Conservation (phyloP, 2,329 filamentous ascomycete genomes). For the Cercospora brassicicola region DNA sequence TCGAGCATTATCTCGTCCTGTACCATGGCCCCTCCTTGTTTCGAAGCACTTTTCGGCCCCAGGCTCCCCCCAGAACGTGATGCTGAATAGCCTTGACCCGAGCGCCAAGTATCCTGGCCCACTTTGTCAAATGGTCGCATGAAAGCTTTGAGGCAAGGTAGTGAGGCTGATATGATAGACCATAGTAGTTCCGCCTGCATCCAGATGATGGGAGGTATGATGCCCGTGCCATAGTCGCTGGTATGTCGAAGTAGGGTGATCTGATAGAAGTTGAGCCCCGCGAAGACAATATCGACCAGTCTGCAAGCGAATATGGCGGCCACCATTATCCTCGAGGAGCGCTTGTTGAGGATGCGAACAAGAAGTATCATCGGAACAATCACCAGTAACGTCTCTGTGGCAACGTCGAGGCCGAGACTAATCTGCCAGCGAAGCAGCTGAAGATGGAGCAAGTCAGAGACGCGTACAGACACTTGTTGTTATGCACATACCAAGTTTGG, state of each 20-base stretch:
- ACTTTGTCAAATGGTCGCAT: conserved; percentile 26
- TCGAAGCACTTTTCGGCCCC: background rate
- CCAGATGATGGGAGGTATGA: conserved; percentile 22
- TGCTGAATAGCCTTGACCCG: conserved; percentile 19
- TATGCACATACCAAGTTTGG: conserved; percentile 10
- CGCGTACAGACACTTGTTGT: no score
- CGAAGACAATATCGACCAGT: conserved; percentile 23
- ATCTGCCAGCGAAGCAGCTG: conserved; percentile 25
- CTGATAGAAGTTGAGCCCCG: conserved; percentile 20
- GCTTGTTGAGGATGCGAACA: conserved; percentile 24
- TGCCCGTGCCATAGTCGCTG: conserved; percentile 10
- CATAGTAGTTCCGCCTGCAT: conserved; percentile 23
- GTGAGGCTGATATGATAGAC: conserved; percentile 25
- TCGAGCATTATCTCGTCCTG: conserved; percentile 9
- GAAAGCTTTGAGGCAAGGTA: conserved; percentile 26
- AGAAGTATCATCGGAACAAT: conserved; percentile 23
- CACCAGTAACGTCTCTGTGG: conserved; percentile 22
- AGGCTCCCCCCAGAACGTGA: conserved; percentile 17
- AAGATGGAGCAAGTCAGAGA: no score
- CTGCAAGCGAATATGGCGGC: conserved; percentile 24
- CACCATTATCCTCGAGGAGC: conserved; percentile 23
- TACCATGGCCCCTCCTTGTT: conserved; percentile 2
- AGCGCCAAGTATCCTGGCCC: conserved; percentile 24
- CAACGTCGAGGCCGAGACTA: conserved; percentile 21
- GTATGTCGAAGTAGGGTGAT: conserved; percentile 9